Conservation (phyloP, 306 rosid genomes). For the Quillaja saponaria region DNA sequence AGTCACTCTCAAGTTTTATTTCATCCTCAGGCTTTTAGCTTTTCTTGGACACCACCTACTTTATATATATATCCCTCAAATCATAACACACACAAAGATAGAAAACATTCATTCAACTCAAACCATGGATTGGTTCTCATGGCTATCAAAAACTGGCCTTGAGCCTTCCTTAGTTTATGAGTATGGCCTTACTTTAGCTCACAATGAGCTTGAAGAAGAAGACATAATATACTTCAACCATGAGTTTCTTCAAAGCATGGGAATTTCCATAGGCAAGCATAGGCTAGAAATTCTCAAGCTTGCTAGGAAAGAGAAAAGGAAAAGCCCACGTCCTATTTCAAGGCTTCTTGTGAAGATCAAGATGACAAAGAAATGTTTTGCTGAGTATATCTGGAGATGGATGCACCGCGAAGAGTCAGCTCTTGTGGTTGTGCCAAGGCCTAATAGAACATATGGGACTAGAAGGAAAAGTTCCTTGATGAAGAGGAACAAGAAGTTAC, state of each 20-base stretch:
- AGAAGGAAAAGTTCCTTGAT: conserved; percentile 55
- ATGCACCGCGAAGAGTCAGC: conserved; percentile 51
- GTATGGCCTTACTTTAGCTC: conserved; percentile 76
- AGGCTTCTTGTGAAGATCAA: conserved; percentile 66
- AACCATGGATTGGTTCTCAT: conserved; percentile 92
- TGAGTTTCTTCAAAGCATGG: conserved; percentile 95
- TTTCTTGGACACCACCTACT: not conserved
- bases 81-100: conserved; percentile 13
- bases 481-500: conserved; percentile 57
- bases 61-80: conserved; percentile 30
- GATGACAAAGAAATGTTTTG: conserved; percentile 60
- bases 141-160: conserved; percentile 78
- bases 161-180: conserved; percentile 80
- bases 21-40: no score
- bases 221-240: conserved; percentile 84
- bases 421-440: conserved; percentile 69
- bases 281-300: conserved; percentile 88
- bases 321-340: conserved; percentile 39
- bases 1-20: conserved; percentile 60
- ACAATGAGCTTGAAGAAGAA: conserved; percentile 89
- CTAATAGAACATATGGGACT: conserved; percentile 34
- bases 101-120: conserved; percentile 19
- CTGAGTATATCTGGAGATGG: conserved; percentile 44
- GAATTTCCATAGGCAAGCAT: conserved; percentile 93
- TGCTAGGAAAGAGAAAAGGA: conserved; percentile 52